A percentile compares a stretch with the other conserved stretches of the same genome.
These are phyloP conservation scores for Xylaria sp. DNA, from an alignment of 2,329 filamentous ascomycete genomes.

Conservation along the genomic window DNA sequence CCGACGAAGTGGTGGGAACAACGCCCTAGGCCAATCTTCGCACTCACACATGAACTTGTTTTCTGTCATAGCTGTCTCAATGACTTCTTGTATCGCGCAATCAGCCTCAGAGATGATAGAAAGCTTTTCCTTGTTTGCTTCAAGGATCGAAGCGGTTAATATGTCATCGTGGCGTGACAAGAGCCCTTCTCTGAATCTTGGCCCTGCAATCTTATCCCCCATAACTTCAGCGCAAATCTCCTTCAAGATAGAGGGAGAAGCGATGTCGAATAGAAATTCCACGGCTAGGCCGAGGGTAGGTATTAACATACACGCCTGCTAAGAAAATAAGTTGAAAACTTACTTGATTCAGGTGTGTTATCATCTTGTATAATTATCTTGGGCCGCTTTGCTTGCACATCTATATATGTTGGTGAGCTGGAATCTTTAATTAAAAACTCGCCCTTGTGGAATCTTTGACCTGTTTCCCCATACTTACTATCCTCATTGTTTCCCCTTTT, in stretches of 20 bases:
- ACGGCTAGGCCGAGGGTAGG: not conserved
- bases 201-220: not conserved
- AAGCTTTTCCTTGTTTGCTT: not conserved
- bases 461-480: not conserved
- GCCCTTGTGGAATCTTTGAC: not conserved
- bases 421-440: not conserved
- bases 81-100: not conserved
- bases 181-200: not conserved
- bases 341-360: not conserved
- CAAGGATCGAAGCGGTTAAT: not conserved
- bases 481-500: not conserved
- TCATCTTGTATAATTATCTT: constrained; percentile 1
- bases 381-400: not conserved
- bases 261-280: not conserved
- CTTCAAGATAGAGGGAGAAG: not conserved
- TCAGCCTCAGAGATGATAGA: not conserved
- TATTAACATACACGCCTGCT: not conserved
- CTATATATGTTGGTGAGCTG: not conserved
- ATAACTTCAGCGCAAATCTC: not conserved
- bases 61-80: not conserved
- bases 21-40: not conserved
- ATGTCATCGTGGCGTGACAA: not conserved
- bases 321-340: not conserved
- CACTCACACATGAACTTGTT: not conserved
- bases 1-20: not conserved